Evolutionary conservation across 805 yeast genomes (phyloP), one percentile per base, ranked within the genome.

Genomic region (Candida boleticola): DNA sequence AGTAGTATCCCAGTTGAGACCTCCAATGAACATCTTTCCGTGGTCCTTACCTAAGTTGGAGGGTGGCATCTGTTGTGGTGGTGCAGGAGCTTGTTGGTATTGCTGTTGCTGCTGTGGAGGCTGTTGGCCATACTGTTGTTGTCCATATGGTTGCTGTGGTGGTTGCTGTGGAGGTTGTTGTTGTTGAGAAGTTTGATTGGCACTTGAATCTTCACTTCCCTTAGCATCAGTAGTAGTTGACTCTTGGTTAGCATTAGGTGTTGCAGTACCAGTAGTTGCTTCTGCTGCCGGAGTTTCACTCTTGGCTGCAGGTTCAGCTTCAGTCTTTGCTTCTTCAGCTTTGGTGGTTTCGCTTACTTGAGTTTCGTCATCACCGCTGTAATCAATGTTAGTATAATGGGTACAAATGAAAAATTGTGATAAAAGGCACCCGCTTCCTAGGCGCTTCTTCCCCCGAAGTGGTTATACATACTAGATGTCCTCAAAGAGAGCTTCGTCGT

Each of bases 1-100:
- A 11, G 90, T 83, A 13, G 99, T 92, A 59, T 92, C 97, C 98
- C 98, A 92, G 58, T 92, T 93, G 54, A 92, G 79, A 39, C 99
- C 99, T 49, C 99, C 99, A 63, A 89, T 80, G 57, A 89, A 89
- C 95, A 89, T 86, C 60, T 89, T 89, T 41, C 95, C 95, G 49
- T 82, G 82, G 54, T 87, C 96, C 40, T 55, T 61, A 21, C 71
- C 74, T 48, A 61, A 50, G 45, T 54, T 61, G 18, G 71, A 68
- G 29, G 55, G 64, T 26, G 51, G 55, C 37, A 41, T 46, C 22
- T 37, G 39, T 16, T 41, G 43, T 6, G 44, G 50, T 21, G 49
- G 45, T 23, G 55, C 48, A 19, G 57, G 57, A 30, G 43, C 11
- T 10, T 22, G 46, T 26, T 29, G 43, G 35, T 18, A 37, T 35